Evolutionary conservation across 2,329 filamentous ascomycete genomes (phyloP), one percentile per base, ranked within the genome.

Genomic region (Curvularia spicifera): DNA sequence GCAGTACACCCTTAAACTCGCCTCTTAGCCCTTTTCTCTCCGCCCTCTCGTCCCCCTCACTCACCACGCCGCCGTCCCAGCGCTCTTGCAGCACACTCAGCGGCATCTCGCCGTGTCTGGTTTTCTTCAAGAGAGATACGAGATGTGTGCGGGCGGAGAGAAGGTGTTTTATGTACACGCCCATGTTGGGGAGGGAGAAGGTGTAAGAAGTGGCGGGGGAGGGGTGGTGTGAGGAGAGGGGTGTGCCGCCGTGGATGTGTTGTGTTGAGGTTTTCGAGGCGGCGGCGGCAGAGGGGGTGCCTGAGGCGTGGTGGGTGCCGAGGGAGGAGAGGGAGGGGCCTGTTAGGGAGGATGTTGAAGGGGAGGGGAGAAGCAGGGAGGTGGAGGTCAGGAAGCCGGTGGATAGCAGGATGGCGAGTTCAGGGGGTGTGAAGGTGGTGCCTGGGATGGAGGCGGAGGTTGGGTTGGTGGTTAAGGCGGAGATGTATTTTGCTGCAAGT

Each of bases 1-100:
- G 84, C 40, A 87, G 67, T 2, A 88, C 79, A 6, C 86, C 86
- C 5, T 73, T 74, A 66, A 83, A 85, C 67, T 87, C 85, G 1
- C 85, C 83, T 53, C 86, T 76, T 18, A 79, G 77, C 57, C 79
- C 80, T 75, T 84, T 86, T 18, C 80, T 80, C 57, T 78, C 73
- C 29, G 78, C 79, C 20, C 79, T 75, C 4, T 73, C 71, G 63
- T 83, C 81, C 20, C 81, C 79, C 12, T 70, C 76, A 2, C 28
- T 78, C 77, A n/a, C 85, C 77, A 85, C 76, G 4, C 87, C 88
- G 12, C 89, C 89, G 62, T 92, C 87, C 85, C 90, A 93, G 50
- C 87, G 83, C 74, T 92, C 89, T 39, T 81, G 80, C 39, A 93
- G 78, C 64, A 86, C 77, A 39, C 79, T 78, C 73, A 89, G 82